Percentiles rank a stretch among this genome's conserved stretches.
Evolutionary conservation across 2,329 filamentous ascomycete genomes (phyloP).

Genomic region (Pseudogymnoascus sp.): DNA sequence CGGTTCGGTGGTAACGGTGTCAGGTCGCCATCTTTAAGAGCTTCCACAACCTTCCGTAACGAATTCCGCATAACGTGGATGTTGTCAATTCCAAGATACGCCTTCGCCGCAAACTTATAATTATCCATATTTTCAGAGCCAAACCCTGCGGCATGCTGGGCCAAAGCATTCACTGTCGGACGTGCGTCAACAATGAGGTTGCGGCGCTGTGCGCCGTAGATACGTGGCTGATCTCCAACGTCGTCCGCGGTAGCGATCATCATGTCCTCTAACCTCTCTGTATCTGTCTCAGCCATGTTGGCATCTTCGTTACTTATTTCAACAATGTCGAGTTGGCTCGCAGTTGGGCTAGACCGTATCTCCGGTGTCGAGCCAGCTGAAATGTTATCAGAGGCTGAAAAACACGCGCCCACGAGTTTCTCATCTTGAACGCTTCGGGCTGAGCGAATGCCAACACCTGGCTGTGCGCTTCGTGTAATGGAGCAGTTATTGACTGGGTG

Average conservation of each 20-base stretch:
- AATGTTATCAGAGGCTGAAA: slow-evolving; percentile 49
- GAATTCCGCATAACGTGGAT: slow-evolving; percentile 97
- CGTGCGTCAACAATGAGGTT: slow-evolving; percentile 95
- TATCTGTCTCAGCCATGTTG: slow-evolving; percentile 25
- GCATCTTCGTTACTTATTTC: background rate
- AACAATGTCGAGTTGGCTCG: slow-evolving; percentile 44
- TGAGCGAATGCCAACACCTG: slow-evolving; percentile 73
- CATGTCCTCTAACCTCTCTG: slow-evolving; percentile 62
- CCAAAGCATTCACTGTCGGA: slow-evolving; percentile 86
- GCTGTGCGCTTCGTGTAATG: slow-evolving; percentile 91
- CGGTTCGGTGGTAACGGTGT: slow-evolving; percentile 73
- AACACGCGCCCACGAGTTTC: slow-evolving; percentile 85
- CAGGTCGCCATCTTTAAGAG: slow-evolving; percentile 86
- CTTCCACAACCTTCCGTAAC: slow-evolving; percentile 77
- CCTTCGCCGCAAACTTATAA: slow-evolving; percentile 85
- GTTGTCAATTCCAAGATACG: slow-evolving; percentile 92
- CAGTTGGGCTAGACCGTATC: slow-evolving; percentile 33
- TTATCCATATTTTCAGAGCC: slow-evolving; percentile 98
- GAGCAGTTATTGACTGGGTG: slow-evolving; percentile 95
- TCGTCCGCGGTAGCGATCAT: slow-evolving; percentile 46
- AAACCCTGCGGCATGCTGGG: slow-evolving; percentile 86
- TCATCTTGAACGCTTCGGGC: slow-evolving; percentile 95
- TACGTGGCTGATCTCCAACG: slow-evolving; percentile 50
- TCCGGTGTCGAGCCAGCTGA: slow-evolving; percentile 18
- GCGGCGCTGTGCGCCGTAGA: slow-evolving; percentile 87